Evolutionary conservation across 2,329 filamentous ascomycete genomes (phyloP), one percentile per base, ranked within the genome.

Genomic region (Pestalotiopsis fici): DNA sequence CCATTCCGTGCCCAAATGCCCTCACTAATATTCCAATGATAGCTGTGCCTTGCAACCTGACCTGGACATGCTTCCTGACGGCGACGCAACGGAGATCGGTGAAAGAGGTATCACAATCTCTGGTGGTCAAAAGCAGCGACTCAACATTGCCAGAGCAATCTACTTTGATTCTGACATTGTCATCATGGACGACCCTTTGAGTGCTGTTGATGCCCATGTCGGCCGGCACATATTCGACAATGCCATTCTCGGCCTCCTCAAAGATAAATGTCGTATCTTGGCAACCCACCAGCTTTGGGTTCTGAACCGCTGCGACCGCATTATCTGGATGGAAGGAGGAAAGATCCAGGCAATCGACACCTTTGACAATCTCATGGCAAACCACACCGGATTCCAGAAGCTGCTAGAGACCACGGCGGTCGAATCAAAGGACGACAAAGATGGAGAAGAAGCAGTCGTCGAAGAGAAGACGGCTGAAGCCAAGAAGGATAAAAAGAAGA

Each of bases 271-370:
- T 75, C 88, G 96, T 23, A 91, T 98, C 39, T 85, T 99, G 37
- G 96, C 95, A 1, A 99, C 96, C 0, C 96, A 99, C 79, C 95
- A 98, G 78, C 88, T 98, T 15, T 96, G 97, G 84, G 95, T 98
- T 5, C 87, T 98, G 5, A 94, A 88, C 76, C 91, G 94, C 39
- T 98, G 94, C 74, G 95, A 98, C 77, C 88, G 95, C 39, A 95
- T 98, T 71, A 90, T 98, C 61, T 95, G 94, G 89, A 95, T 99
- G 88, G 93, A 98, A 66, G 89, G 90, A 18, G 96, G 96, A 57
- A 89, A 86, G 65, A 92, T 98, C 65, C 89, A 93, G 77, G 93
- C 94, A 4, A 84, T 98, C 50, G 95, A 96, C 72, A 98, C 95
- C 0, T 98, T 95, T 74, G 89, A 93, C 39, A 95, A 97, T 67